Evolutionary conservation across 345 rosid species (phyloP).

Genomic region (Melaleuca alternifolia): DNA sequence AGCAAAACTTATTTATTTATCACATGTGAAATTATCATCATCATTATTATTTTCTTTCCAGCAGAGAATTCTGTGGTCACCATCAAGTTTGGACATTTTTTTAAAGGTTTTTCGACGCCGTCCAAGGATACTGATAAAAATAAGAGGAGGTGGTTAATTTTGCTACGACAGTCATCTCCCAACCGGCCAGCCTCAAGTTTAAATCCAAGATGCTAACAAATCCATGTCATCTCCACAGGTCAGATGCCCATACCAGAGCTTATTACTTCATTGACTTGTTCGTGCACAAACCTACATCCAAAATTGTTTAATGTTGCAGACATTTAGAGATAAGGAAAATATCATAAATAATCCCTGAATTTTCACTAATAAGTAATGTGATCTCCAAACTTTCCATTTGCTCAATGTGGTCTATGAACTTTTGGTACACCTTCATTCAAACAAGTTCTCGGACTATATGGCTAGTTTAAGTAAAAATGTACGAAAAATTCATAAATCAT

Average conservation of each 20-base stretch:
- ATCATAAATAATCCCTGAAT: no score
- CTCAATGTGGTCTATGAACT: no score
- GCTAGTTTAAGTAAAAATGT: no score
- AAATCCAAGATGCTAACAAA: background rate
- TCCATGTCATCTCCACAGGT: background rate
- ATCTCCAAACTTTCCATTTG: no score
- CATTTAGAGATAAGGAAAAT: no score
- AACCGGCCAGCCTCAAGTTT: background rate
- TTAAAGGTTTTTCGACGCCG: background rate
- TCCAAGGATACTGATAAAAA: background rate
- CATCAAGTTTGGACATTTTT: background rate
- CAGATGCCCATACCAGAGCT: background rate
- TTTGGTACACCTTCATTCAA: no score
- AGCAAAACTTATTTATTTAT: background rate
- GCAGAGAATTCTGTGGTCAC: background rate
- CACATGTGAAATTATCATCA: background rate
- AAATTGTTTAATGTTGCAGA: background rate
- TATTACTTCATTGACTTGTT: background rate
- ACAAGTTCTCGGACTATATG: no score
- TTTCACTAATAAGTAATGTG: no score
- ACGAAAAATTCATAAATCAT: no score
- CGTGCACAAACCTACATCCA: background rate
- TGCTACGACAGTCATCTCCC: background rate
- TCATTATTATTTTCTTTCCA: background rate
- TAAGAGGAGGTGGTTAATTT: background rate